phyloP scores from a whole-genome alignment of 441 rosid species.

The Jatropha multifida region DNA sequence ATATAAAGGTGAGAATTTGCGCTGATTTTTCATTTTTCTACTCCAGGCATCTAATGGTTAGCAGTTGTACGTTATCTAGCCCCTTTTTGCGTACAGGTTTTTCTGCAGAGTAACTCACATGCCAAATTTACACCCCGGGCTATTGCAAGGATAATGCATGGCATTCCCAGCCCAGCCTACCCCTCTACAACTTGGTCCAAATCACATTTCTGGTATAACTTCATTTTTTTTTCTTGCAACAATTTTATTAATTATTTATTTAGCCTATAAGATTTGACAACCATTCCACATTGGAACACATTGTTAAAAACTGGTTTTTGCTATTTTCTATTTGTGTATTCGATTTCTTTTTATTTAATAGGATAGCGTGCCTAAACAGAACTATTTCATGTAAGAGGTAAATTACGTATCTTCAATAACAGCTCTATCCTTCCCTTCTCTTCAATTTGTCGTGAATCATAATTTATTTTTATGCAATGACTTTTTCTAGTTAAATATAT shows the following conservation, averaged over 20 bases:
- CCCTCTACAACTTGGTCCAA: slow-evolving; percentile 72
- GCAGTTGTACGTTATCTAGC: slow-evolving; percentile 16
- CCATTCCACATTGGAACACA: neutral
- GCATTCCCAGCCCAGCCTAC: slow-evolving; percentile 90
- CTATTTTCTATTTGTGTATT: neutral
- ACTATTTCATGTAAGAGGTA: no score
- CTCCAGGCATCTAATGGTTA: slow-evolving; percentile 14
- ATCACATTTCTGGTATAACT: slow-evolving; percentile 86
- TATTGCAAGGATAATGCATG: slow-evolving; percentile 90
- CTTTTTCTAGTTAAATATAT: no score
- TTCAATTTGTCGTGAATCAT: no score
- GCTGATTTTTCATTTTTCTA: slow-evolving; percentile 16
- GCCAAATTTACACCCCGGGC: slow-evolving; percentile 91
- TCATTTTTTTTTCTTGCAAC: neutral
- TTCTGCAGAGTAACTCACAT: slow-evolving; percentile 75
- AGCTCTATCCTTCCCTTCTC: no score
- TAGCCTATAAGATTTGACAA: neutral
- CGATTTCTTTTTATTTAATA: neutral
- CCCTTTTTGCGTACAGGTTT: slow-evolving; percentile 55
- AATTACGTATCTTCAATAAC: no score
- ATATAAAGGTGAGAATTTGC: slow-evolving; percentile 69
- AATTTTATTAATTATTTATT: neutral
- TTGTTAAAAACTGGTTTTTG: neutral
- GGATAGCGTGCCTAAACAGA: no score
- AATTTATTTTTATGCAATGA: no score